These are phyloP conservation scores for Citrus sinensis DNA, from an alignment of 345 rosid genomes.

Conservation along the genomic window DVS_A1.0 CM039168.1:27882001-27882500, in stretches of 20 bases:
- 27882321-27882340: background rate
- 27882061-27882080: no score
- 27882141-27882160: no score
- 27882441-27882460: background rate
- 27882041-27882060: no score
- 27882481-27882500: slow-evolving; percentile 99
- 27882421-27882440: background rate
- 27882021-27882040: no score
- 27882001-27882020: no score
- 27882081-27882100: no score
- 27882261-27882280: background rate
- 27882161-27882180: background rate
- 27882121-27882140: no score
- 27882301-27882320: background rate
- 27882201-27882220: background rate
- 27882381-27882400: background rate
- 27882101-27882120: no score
- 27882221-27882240: background rate
- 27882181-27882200: background rate
- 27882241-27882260: background rate
- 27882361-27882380: background rate
- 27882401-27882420: background rate
- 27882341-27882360: background rate
- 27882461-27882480: slow-evolving; percentile 70
- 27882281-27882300: background rate